Base-by-base conservation (phyloP, 495 filamentous ascomycete species). In the Jackrogersella multiformis region DNA sequence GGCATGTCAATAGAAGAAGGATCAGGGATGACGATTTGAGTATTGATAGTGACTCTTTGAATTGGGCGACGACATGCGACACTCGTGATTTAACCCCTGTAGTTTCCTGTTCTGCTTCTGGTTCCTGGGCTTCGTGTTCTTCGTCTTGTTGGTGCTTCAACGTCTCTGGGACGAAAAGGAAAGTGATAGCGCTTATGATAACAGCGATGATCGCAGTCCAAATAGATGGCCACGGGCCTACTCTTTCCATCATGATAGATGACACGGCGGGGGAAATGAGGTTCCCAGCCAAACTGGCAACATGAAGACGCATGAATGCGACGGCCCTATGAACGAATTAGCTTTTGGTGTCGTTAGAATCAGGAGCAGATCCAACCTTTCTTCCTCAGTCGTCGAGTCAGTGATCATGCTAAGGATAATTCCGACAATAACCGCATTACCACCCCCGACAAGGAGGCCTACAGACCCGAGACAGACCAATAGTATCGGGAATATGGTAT, bases 341-440 rank as follows among this genome's bases (percentile, higher is more conserved):
- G 18, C 80, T 72, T 2, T 71, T 66, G 0, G 79, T 72, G 57
- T 77, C 80, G 35, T 28, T 16, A 35, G 36, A 7, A 23, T 36
- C 6, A 9, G 0, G 7, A 26, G 20, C 4, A 38, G 10, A 20
- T 64, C 56, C 45, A 75, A 86, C 81, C 85, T 80, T 56, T 85
- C 77, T 35, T 78, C 73, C 56, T 89, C 84, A 0, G 73, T 82
- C 0, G 83, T 84, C 8, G 87, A 80, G 69, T 89, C 87, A 0
- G 84, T 76, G 71, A 86, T 80, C 77, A 88, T 84, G 4, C 83
- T 85, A 71, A 82, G 83, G 36, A 87, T 77, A 34, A 87, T 77
- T 0, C 82, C 81, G 57, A 79, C 72, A 4, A 79, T 73, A 4
- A 87, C 80, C 1, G 82, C 81, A 2, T 78, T 77, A 0, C 85